phyloP scores from a whole-genome alignment of 371 early-diverging fungal species.

The Circinella minor region DNA sequence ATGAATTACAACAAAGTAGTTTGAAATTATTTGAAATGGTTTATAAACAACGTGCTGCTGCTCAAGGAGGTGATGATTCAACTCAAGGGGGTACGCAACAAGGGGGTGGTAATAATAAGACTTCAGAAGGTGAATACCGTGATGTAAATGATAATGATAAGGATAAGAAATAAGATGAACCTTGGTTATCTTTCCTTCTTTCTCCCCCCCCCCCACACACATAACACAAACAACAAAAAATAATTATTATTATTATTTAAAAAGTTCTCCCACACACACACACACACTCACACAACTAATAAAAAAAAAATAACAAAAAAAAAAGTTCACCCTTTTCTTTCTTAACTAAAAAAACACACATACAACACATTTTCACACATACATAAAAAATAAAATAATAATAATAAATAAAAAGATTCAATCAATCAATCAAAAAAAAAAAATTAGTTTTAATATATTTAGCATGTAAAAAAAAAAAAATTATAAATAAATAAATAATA shows the following conservation, averaged over 20 bases:
- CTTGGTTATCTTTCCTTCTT: too few species aligned
- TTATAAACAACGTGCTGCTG: constrained; percentile 66
- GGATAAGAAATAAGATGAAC: constrained; percentile 19
- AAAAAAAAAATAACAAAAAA: too few species aligned
- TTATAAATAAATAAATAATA: background rate
- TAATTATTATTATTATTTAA: too few species aligned
- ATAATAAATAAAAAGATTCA: too few species aligned
- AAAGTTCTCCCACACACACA: too few species aligned
- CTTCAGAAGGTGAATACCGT: constrained; percentile 32
- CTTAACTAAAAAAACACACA: too few species aligned
- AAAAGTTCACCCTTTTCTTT: background rate
- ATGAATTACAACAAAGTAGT: constrained; percentile 78
- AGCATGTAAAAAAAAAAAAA: too few species aligned
- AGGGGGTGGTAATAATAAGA: constrained; percentile 7
- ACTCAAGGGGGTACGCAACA: background rate
- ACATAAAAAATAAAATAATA: background rate
- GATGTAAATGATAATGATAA: constrained; percentile 30
- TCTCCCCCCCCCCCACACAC: too few species aligned
- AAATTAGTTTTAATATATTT: background rate
- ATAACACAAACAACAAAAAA: too few species aligned
- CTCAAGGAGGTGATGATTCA: constrained; percentile 14
- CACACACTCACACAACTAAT: too few species aligned
- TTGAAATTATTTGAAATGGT: constrained; percentile 93
- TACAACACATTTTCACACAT: background rate
- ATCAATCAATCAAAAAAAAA: background rate